Conservation (phyloP, 2,329 filamentous ascomycete genomes). For the Cladosporium sp. region DNA sequence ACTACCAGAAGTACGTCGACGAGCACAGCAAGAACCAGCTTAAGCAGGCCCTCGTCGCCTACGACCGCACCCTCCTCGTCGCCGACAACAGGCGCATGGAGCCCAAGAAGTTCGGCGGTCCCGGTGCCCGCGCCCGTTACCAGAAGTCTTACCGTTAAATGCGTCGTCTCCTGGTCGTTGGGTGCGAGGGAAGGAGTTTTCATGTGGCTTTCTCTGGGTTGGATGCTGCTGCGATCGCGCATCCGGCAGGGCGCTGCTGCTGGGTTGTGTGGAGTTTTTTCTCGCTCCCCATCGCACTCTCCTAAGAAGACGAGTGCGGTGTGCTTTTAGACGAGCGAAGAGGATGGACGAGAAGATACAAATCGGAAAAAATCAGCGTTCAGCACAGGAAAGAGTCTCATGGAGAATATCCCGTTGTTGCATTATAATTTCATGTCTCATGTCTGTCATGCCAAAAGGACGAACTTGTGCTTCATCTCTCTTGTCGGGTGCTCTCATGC, state of each 20-base stretch:
- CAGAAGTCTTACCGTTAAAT: slow-evolving; percentile 99
- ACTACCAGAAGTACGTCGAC: slow-evolving; percentile 99
- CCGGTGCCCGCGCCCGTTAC: slow-evolving; percentile 91
- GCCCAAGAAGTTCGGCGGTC: slow-evolving; percentile 97
- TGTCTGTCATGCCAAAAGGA: slow-evolving; percentile 11
- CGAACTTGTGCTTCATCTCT: not conserved
- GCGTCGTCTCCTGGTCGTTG: slow-evolving; percentile 10
- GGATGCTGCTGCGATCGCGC: slow-evolving; percentile 12
- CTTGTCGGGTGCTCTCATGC: not conserved
- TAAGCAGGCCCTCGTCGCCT: slow-evolving; percentile 93
- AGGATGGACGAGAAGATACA: slow-evolving; percentile 10
- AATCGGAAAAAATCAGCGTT: slow-evolving; percentile 14
- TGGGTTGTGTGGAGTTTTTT: slow-evolving; percentile 12
- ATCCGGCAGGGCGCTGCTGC: slow-evolving; percentile 10
- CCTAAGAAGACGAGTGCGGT: slow-evolving; percentile 4
- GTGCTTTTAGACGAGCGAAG: slow-evolving; percentile 12
- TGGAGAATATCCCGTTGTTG: slow-evolving; percentile 11
- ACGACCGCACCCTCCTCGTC: slow-evolving; percentile 95
- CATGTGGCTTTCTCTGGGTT: slow-evolving; percentile 13
- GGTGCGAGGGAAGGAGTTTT: slow-evolving; percentile 12
- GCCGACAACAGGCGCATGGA: slow-evolving; percentile 99
- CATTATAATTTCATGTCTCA: slow-evolving; percentile 13
- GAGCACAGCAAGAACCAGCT: slow-evolving; percentile 99
- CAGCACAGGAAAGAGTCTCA: slow-evolving; percentile 12
- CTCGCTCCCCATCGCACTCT: slow-evolving; percentile 5